Base-by-base conservation (phyloP, 2,329 filamentous ascomycete genomes). In the Diaporthe vaccinii region DNA sequence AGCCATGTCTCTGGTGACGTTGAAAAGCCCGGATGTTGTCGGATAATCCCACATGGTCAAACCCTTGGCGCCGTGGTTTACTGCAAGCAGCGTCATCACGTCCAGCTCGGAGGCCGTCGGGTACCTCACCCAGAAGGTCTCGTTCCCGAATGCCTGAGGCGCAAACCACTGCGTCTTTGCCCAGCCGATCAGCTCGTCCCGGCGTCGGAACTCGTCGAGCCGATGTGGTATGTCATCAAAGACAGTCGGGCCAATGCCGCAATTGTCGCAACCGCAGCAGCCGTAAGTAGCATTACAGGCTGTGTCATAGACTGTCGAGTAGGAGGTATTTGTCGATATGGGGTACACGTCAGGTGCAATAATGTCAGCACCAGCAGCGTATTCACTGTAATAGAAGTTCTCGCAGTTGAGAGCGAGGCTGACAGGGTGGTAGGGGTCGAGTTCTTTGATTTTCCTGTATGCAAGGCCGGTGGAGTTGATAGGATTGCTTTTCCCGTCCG, bases 351-450 rank as follows among this genome's bases (percentile, higher is more conserved):
- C 88, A 69, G 75, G 75, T 12, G 46, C 82, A 46, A 90, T 82
- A 75, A 89, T 89, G 75, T 90, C 88, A 0, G 87, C 85, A 12
- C 88, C 88, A 1, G 84, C 79, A 1, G 85, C 81, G 78, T 90
- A 90, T n/a, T 86, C 82, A 36, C 80, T 76, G 79, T 88, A 90
- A 79, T 88, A 85, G 79, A 87, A 90, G 77, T 89, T 87, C 62
- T 84, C 84, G 80, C 88, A 90, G 77, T 89, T 90, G 41, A 90
- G 81, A 4, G 85, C 85, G 4, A 89, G 82, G 7, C 84, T 86
- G n/a, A 88, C 83, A 0, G 88, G 88, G 79, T 89, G 88, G 77
- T 89, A 90, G 0, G 86, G 86, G 77, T 90, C 88, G 7, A 88
- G 78, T 4, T 79, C 77, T 72, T 84, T 85, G 76, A 89, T 84